Percentiles rank a stretch among this genome's conserved stretches.
These are phyloP conservation scores for Adansonia gregorii DNA, from an alignment of 441 rosid genomes.

Conservation along the genomic window DNA sequence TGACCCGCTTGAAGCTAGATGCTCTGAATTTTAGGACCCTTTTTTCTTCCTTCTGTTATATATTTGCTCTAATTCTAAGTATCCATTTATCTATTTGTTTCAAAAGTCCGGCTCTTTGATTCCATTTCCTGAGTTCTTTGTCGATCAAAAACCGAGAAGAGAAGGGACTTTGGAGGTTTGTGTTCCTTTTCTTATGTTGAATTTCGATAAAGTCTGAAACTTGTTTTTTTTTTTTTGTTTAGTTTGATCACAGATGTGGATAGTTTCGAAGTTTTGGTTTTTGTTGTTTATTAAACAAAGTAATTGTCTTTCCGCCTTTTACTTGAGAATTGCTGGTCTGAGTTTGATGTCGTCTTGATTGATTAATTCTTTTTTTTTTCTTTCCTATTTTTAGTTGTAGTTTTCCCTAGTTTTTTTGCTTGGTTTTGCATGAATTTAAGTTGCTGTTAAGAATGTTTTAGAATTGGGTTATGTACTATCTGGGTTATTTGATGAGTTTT, in stretches of 20 bases:
- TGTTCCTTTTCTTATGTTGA: slow-evolving; percentile 10
- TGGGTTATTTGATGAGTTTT: not conserved
- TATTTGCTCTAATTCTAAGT: not conserved
- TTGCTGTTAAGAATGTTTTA: not conserved
- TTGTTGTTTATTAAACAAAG: not conserved
- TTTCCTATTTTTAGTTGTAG: not conserved
- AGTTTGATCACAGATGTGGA: not conserved
- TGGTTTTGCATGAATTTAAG: slow-evolving; percentile 12
- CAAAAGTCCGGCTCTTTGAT: slow-evolving; percentile 28
- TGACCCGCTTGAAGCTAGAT: slow-evolving; percentile 30
- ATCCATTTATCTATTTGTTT: not conserved
- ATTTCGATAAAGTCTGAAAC: not conserved
- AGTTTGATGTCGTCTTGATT: not conserved
- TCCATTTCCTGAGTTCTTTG: not conserved
- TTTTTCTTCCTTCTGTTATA: not conserved
- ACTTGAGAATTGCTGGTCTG: slow-evolving; percentile 30
- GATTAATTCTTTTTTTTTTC: not conserved
- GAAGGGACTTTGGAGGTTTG: not conserved
- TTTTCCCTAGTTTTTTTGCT: not conserved
- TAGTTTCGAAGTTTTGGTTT: not conserved
- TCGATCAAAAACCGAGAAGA: not conserved
- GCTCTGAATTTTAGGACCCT: not conserved
- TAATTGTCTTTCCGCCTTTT: slow-evolving; percentile 1
- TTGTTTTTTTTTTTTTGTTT: not conserved
- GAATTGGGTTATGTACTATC: not conserved